These are phyloP conservation scores for Cylindrodendrum hubeiense DNA, from an alignment of 2,329 filamentous ascomycete genomes.

Conservation along the genomic window DNA sequence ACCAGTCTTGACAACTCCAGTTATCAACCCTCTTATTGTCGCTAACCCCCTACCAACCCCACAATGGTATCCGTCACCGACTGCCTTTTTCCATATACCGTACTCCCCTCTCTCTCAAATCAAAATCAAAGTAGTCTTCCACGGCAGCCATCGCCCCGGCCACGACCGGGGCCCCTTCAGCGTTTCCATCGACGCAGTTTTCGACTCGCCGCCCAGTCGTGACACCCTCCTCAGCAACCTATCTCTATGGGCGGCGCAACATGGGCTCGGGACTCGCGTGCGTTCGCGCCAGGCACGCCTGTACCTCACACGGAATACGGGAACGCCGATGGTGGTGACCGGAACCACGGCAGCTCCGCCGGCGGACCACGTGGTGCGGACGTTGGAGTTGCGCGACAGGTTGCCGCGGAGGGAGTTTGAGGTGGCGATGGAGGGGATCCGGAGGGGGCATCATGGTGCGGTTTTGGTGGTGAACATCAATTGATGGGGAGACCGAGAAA, in stretches of 20 bases:
- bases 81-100: background rate
- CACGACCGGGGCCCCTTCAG: conserved; percentile 21
- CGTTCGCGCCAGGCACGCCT: conserved; percentile 31
- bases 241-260: conserved; percentile 22
- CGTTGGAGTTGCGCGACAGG: conserved; percentile 43
- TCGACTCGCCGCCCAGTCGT: conserved; percentile 26
- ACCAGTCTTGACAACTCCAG: background rate
- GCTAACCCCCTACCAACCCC: background rate
- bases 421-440: conserved; percentile 33
- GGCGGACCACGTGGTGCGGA: conserved; percentile 43
- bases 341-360: conserved; percentile 28
- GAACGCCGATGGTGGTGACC: conserved; percentile 18
- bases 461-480: conserved; percentile 43
- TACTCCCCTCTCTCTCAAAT: background rate
- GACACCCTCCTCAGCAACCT: conserved; percentile 32
- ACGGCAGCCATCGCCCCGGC: conserved; percentile 18
- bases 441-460: conserved; percentile 25
- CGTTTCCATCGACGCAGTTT: conserved; percentile 29
- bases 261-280: conserved; percentile 30
- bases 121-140: conserved; percentile 35
- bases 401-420: conserved; percentile 42
- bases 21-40: conserved; percentile 1
- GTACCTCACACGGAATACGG: conserved; percentile 25
- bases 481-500: background rate
- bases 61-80: background rate